Conservation (phyloP, 208 protist genomes). For the Trypanosomatidae sp. region DNA sequence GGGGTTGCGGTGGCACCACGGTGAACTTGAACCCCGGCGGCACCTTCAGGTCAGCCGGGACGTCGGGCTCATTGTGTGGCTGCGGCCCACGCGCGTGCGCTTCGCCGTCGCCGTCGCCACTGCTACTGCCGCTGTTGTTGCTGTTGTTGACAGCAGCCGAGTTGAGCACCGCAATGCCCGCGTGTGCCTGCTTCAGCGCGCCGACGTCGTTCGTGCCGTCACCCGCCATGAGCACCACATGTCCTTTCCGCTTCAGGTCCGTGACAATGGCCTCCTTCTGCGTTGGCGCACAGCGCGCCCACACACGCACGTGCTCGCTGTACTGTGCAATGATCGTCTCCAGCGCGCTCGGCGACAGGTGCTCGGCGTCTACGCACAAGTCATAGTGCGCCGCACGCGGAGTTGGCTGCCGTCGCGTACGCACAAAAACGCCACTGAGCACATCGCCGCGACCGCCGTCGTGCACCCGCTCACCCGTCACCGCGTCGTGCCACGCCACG, state of each 20-base stretch:
- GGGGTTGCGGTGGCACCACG: constrained; percentile 44
- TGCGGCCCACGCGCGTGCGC: constrained; percentile 28
- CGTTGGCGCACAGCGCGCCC: constrained; percentile 81
- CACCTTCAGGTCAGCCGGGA: constrained; percentile 57
- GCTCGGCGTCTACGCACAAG: constrained; percentile 78
- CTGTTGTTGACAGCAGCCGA: constrained; percentile 44
- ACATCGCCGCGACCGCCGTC: constrained; percentile 10
- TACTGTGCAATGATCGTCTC: constrained; percentile 36
- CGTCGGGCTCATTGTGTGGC: constrained; percentile 79
- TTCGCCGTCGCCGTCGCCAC: constrained; percentile 12
- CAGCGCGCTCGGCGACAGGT: constrained; percentile 15
- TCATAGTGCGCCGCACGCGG: constrained; percentile 54
- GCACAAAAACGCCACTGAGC: constrained; percentile 42
- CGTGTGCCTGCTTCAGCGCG: constrained; percentile 98
- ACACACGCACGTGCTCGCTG: constrained; percentile 78
- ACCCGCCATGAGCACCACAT: constrained; percentile 88
- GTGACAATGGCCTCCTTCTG: constrained; percentile 86
- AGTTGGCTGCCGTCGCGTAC: constrained; percentile 12
- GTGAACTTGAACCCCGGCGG: constrained; percentile 81
- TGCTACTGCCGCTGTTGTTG: constrained; percentile 2
- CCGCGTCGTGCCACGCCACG: constrained; percentile 70
- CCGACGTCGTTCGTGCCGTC: constrained; percentile 98
- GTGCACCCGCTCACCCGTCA: constrained; percentile 16
- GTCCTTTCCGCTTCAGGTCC: constrained; percentile 70
- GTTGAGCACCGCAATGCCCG: constrained; percentile 94